Evolutionary conservation across 2,329 filamentous ascomycete genomes (phyloP), one percentile per base, ranked within the genome.

Genomic region (Colletotrichum somersetense): DNA sequence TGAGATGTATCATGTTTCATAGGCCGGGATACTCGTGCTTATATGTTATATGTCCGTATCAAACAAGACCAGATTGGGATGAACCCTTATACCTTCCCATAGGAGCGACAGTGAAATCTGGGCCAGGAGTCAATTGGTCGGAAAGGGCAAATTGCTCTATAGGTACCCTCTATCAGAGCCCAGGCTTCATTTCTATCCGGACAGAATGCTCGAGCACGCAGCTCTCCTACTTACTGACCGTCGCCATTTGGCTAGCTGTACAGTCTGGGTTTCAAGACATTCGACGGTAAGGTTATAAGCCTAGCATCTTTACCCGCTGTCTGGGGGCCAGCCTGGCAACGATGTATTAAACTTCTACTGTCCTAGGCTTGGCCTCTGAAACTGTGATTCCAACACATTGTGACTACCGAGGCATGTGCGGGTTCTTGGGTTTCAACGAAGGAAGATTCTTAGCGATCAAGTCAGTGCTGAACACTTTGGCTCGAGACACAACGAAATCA

Each of bases 331-430:
- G 23, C 10, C 48, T 5, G 12, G 5, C 23, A 16, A 5, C n/a
- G 23, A 12, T 30, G 26, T 52, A 2, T 23, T 16, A 8, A n/a
- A 67, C 68, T 14, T 72, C 62, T 2, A 70, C 74, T 20, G 59
- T 68, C 14, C n/a, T 74, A 3, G 66, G 62, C 3, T 30, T 61
- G 35, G 40, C 38, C 2, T 46, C 57, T 5, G 73, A 74, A 52
- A 66, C 30, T 20, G 26, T n/a, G 5, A 64, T 75, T 26, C 42
- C 67, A 2, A 61, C 71, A 23, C 40, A 59, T 33, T 67, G 67
- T 16, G 59, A 71, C 12, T 71, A 75, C 20, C 53, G 71, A 20
- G 64, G 53, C 0, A 74, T 74, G n/a, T 75, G 74, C 59, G 44
- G 66, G 5, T 75, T 75, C 33, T 23, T n/a, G 5, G 42, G 62